Conservation (phyloP, 2,329 filamentous ascomycete species). For the Phaeophleospora eucalypticola region DNA sequence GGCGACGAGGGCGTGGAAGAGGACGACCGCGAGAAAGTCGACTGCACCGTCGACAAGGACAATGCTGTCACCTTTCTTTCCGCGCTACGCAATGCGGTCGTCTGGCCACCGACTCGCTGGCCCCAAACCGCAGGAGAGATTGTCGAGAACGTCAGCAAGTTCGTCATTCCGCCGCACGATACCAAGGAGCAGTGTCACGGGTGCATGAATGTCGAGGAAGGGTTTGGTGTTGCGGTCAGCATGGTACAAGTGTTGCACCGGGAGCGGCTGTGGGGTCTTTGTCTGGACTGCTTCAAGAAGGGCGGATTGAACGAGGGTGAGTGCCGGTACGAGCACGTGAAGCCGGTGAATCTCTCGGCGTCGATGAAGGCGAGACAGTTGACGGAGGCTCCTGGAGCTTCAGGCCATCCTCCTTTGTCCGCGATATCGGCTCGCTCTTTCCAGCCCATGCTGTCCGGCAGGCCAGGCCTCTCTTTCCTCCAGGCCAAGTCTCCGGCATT, state of each 20-base stretch:
- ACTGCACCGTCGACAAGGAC: conserved; percentile 25
- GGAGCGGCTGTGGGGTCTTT: conserved; percentile 29
- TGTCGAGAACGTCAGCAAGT: conserved; percentile 14
- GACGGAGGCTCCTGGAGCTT: not conserved
- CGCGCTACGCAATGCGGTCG: conserved; percentile 23
- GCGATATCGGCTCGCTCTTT: too few relatives aligned
- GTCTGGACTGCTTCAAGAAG: conserved; percentile 28
- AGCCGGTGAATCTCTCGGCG: conserved; percentile 6
- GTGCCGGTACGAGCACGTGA: conserved; percentile 28
- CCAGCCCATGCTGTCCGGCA: too few relatives aligned
- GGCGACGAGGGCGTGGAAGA: conserved; percentile 8
- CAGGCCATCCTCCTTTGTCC: too few relatives aligned
- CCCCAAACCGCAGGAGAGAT: conserved; percentile 5
- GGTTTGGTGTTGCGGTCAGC: conserved; percentile 18
- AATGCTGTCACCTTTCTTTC: conserved; percentile 22
- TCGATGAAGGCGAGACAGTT: not conserved
- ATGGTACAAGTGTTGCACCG: conserved; percentile 22
- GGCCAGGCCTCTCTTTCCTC: too few relatives aligned
- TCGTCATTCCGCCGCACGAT: conserved; percentile 26
- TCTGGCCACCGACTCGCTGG: conserved; percentile 29
- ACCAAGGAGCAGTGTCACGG: conserved; percentile 28
- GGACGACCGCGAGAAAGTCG: conserved; percentile 1
- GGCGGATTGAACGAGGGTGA: conserved; percentile 19
- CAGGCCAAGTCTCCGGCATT: too few relatives aligned
- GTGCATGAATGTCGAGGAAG: conserved; percentile 23